Percentiles rank a stretch among this genome's conserved stretches.
Evolutionary conservation across 2,329 filamentous ascomycete species (phyloP).

Genomic region (Fusarium tricinctum): DNA sequence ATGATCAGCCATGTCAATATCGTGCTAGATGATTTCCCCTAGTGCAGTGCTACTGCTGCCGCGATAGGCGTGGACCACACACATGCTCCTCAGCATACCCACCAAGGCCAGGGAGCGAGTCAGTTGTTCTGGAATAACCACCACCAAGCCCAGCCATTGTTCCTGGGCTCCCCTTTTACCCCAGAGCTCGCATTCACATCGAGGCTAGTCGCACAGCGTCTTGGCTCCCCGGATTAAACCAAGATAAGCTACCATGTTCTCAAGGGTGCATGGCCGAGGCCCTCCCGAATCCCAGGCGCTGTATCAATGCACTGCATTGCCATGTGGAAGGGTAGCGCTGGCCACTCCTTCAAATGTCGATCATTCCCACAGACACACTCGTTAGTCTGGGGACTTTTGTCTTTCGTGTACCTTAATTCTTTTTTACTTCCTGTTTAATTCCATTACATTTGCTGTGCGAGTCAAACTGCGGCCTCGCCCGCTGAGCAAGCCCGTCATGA

Average conservation of each 20-base stretch:
- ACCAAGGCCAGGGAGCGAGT: conserved; percentile 9
- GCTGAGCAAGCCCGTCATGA: conserved; percentile 31
- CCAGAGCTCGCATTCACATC: conserved; percentile 19
- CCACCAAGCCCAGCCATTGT: no score
- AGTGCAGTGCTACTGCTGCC: background rate
- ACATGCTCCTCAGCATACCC: conserved; percentile 4
- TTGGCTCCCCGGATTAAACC: conserved; percentile 17
- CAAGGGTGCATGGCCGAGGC: background rate
- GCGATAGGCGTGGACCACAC: background rate
- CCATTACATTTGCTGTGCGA: background rate
- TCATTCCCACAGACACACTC: conserved; percentile 22
- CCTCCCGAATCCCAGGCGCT: background rate
- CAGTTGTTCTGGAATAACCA: conserved; percentile 27
- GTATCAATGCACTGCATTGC: background rate
- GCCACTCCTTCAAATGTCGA: conserved; percentile 37
- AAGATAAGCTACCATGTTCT: conserved; percentile 1
- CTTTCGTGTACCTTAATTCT: conserved; percentile 10
- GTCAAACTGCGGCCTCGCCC: conserved; percentile 2
- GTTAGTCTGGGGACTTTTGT: conserved; percentile 8
- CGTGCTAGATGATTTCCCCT: background rate
- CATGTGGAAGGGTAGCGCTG: conserved; percentile 6
- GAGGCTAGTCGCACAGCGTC: background rate
- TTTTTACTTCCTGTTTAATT: background rate
- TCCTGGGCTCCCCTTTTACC: conserved; percentile 13
- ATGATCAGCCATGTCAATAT: conserved; percentile 11